Percentiles rank a stretch among this genome's conserved stretches.
Conservation (phyloP, 2,329 filamentous ascomycete species). For the Ilyonectria mors-panacis region DNA sequence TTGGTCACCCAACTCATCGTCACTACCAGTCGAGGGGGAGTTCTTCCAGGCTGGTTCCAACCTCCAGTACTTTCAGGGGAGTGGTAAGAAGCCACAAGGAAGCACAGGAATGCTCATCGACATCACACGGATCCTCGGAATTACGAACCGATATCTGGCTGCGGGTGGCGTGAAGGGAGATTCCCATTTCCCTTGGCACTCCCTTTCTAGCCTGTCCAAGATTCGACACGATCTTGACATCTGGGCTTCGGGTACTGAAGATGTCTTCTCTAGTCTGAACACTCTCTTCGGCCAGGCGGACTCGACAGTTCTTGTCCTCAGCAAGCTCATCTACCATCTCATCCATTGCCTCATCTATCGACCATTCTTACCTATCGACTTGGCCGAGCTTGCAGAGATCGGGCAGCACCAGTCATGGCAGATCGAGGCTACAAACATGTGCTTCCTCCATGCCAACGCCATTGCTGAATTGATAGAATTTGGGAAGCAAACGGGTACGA, state of each 20-base stretch:
- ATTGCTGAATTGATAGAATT: slow-evolving; percentile 87
- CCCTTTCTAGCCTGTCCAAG: slow-evolving; percentile 86
- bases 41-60: slow-evolving; percentile 87
- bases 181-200: slow-evolving; percentile 92
- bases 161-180: slow-evolving; percentile 90
- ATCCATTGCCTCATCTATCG: slow-evolving; percentile 90
- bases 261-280: slow-evolving; percentile 83
- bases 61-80: slow-evolving; percentile 78
- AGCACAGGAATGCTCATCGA: slow-evolving; percentile 87
- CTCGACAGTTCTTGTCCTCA: slow-evolving; percentile 83
- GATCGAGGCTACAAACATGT: slow-evolving; percentile 90
- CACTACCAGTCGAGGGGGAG: slow-evolving; percentile 79
- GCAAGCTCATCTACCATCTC: slow-evolving; percentile 89
- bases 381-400: slow-evolving; percentile 83
- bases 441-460: slow-evolving; percentile 88
- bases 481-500: slow-evolving; percentile 79
- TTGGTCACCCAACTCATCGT: slow-evolving; percentile 75
- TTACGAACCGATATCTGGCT: slow-evolving; percentile 87
- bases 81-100: slow-evolving; percentile 79
- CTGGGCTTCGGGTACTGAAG: slow-evolving; percentile 87
- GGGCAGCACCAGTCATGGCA: slow-evolving; percentile 94
- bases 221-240: slow-evolving; percentile 88
- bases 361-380: slow-evolving; percentile 87
- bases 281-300: slow-evolving; percentile 83
- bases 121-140: slow-evolving; percentile 85